Conservation (phyloP, 2,329 filamentous ascomycete species). For the Penicillium palitans region DNA sequence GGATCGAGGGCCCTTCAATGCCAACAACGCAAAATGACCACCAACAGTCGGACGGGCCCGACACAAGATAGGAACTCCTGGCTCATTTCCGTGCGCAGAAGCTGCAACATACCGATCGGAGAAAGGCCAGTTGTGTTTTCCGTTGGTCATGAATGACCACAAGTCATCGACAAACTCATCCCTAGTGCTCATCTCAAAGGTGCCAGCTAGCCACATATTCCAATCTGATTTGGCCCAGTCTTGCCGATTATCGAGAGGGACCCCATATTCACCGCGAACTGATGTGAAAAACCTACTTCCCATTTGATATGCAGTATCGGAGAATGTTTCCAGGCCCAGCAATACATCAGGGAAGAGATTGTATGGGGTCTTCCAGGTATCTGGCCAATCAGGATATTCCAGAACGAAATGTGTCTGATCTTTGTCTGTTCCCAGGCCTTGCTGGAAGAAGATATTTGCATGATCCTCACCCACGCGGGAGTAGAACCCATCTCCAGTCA, state of each 20-base stretch:
- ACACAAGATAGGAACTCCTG: conserved; percentile 37
- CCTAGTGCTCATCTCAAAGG: conserved; percentile 31
- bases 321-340: conserved; percentile 42
- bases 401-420: conserved; percentile 43
- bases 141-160: conserved; percentile 46
- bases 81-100: conserved; percentile 31
- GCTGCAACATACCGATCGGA: conserved; percentile 45
- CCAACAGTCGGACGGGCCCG: conserved; percentile 46
- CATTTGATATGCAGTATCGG: conserved; percentile 38
- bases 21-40: conserved; percentile 46
- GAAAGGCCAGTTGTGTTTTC: conserved; percentile 47
- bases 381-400: conserved; percentile 38
- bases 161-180: conserved; percentile 43
- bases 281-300: conserved; percentile 39
- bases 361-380: conserved; percentile 42
- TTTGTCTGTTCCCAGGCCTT: conserved; percentile 38
- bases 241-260: conserved; percentile 43
- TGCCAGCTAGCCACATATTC: conserved; percentile 47
- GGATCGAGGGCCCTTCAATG: conserved; percentile 34
- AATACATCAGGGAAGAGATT: conserved; percentile 47
- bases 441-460: conserved; percentile 37
- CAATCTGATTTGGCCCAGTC: conserved; percentile 48
- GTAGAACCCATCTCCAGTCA: conserved; percentile 42
- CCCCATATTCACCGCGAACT: conserved; percentile 39
- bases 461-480: conserved; percentile 38